phyloP scores from a whole-genome alignment of 495 filamentous ascomycete species.

The Talaromyces nanjingensis region DNA sequence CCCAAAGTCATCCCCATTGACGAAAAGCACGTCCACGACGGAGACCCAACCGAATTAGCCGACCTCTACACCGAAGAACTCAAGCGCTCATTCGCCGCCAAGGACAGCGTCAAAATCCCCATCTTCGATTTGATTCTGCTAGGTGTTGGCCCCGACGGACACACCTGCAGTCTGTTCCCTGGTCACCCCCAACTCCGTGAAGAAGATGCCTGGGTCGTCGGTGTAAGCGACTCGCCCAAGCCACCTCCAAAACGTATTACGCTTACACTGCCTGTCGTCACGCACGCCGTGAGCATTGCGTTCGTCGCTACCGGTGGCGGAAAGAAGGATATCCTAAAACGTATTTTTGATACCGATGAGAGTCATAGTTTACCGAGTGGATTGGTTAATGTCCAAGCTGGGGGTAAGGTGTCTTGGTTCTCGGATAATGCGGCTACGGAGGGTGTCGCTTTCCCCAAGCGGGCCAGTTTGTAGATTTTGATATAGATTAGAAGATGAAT shows the following conservation, averaged over 20 bases:
- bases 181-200: conserved; percentile 82
- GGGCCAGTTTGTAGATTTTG: conserved; percentile 43
- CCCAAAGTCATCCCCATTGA: conserved; percentile 79
- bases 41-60: conserved; percentile 85
- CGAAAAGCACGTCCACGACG: conserved; percentile 59
- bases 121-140: conserved; percentile 91
- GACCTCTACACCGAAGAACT: conserved; percentile 90
- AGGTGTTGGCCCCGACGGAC: conserved; percentile 90
- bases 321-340: conserved; percentile 86
- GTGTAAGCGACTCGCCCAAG: conserved; percentile 90
- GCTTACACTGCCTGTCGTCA: conserved; percentile 81
- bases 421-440: conserved; percentile 77
- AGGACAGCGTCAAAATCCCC: conserved; percentile 83
- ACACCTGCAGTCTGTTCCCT: conserved; percentile 95
- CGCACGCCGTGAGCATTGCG: conserved; percentile 72
- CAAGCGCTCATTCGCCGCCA: conserved; percentile 71
- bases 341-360: conserved; percentile 78
- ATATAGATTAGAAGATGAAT: neutral
- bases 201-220: conserved; percentile 83
- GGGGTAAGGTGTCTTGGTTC: conserved; percentile 91
- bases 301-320: conserved; percentile 85
- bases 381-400: conserved; percentile 74
- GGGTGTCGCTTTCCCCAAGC: conserved; percentile 71
- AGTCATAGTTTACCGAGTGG: conserved; percentile 72
- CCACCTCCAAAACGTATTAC: conserved; percentile 88